phyloP scores from a whole-genome alignment of 768 basidiomycete genomes.

The Termitomyces sp. region DNA sequence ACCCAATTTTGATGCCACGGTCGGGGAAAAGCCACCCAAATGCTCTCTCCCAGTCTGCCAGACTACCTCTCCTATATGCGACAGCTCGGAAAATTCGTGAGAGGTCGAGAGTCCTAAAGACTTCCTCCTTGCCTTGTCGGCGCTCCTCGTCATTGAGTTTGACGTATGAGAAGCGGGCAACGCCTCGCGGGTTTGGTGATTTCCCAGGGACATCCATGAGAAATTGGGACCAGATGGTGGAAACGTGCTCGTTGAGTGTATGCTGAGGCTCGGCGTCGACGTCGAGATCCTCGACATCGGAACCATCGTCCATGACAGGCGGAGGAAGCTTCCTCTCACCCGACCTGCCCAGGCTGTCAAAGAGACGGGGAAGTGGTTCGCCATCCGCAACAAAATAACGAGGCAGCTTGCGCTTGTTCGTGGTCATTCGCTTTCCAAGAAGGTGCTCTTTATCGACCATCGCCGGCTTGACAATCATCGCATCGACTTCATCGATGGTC shows the following conservation, averaged over 20 bases:
- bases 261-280: neutral
- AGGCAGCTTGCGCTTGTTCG: neutral
- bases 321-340: neutral
- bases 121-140: neutral
- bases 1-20: neutral
- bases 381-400: neutral
- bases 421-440: neutral
- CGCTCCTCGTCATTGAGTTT: neutral
- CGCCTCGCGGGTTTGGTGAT: neutral
- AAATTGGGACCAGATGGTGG: constrained; percentile 10
- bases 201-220: constrained; percentile 5
- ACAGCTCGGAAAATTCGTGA: neutral
- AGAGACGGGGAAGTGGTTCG: neutral
- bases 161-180: neutral
- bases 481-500: neutral
- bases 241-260: neutral
- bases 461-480: neutral
- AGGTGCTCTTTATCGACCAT: neutral
- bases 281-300: neutral
- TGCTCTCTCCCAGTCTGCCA: neutral
- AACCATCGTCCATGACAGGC: neutral
- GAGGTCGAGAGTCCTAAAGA: constrained; percentile 1
- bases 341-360: neutral
- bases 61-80: neutral
- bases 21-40: too few relatives aligned